Conservation (phyloP, 768 basidiomycete species). For the Pulveroboletus frians region DNA sequence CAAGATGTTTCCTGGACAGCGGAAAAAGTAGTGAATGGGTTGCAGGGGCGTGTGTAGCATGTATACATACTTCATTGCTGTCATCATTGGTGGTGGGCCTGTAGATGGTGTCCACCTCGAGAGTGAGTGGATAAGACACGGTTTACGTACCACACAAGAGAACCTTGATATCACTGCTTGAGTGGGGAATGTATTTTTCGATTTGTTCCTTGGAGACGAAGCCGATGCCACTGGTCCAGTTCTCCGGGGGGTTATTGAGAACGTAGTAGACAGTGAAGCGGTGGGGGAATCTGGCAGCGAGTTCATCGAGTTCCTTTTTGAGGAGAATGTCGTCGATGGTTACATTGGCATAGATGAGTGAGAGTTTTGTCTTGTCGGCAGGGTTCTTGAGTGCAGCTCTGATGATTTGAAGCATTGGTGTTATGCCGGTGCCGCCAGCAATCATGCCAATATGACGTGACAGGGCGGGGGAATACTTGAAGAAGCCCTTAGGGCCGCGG, state of each 20-base stretch:
- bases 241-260: slow-evolving; percentile 87
- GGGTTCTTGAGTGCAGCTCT: slow-evolving; percentile 88
- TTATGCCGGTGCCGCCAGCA: slow-evolving; percentile 97
- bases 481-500: slow-evolving; percentile 96
- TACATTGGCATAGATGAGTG: slow-evolving; percentile 96
- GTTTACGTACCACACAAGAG: slow-evolving; percentile 73
- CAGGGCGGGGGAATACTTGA: slow-evolving; percentile 72
- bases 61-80: slow-evolving; percentile 68
- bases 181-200: slow-evolving; percentile 67
- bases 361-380: slow-evolving; percentile 74
- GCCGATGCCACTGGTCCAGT: slow-evolving; percentile 86
- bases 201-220: slow-evolving; percentile 95
- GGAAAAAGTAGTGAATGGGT: slow-evolving; percentile 2
- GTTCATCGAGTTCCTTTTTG: slow-evolving; percentile 78
- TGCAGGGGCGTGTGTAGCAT: background rate
- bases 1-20: slow-evolving; percentile 71
- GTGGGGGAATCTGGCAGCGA: slow-evolving; percentile 54
- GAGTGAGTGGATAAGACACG: slow-evolving; percentile 7
- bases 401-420: slow-evolving; percentile 98
- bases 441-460: slow-evolving; percentile 91
- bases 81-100: slow-evolving; percentile 76
- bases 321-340: slow-evolving; percentile 89
- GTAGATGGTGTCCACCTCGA: background rate
- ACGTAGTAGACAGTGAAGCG: slow-evolving; percentile 85
- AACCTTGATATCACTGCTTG: slow-evolving; percentile 66